These are phyloP conservation scores for Globisporangium spinosum DNA, from an alignment of 352 stramenopile genomes.

Conservation along the genomic window DNA sequence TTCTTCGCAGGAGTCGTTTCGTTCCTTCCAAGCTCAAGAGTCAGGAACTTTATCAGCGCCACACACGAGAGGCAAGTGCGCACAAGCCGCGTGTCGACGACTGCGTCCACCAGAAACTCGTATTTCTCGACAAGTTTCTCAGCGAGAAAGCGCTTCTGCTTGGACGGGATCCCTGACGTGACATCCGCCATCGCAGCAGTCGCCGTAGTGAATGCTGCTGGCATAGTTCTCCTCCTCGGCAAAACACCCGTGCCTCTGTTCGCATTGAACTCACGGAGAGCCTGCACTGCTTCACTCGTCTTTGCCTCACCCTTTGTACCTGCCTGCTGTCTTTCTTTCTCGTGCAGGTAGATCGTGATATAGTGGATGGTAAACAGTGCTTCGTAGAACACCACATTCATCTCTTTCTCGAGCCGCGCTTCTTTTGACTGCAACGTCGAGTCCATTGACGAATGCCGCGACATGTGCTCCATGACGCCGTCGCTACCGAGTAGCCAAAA, in stretches of 20 bases:
- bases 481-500: slow-evolving; percentile 43
- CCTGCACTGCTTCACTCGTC: slow-evolving; percentile 7
- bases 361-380: slow-evolving; percentile 61
- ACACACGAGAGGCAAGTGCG: slow-evolving; percentile 51
- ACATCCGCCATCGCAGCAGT: slow-evolving; percentile 5
- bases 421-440: slow-evolving; percentile 50
- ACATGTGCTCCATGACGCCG: slow-evolving; percentile 17
- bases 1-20: slow-evolving; percentile 7
- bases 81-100: slow-evolving; percentile 59
- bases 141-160: slow-evolving; percentile 33
- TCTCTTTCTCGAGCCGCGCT: slow-evolving; percentile 58
- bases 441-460: slow-evolving; percentile 19
- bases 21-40: slow-evolving; percentile 30
- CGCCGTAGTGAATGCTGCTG: neutral
- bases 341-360: slow-evolving; percentile 48
- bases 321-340: slow-evolving; percentile 24
- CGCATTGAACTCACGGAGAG: slow-evolving; percentile 1
- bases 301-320: slow-evolving; percentile 17
- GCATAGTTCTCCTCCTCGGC: slow-evolving; percentile 1
- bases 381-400: slow-evolving; percentile 69
- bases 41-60: slow-evolving; percentile 56
- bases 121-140: slow-evolving; percentile 55
- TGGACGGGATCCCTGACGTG: slow-evolving; percentile 28
- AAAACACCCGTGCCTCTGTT: neutral
- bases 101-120: slow-evolving; percentile 66